Percentiles rank a stretch among this genome's conserved stretches.
These are phyloP conservation scores for Heterobasidion occidentale DNA, from an alignment of 1,284 basidiomycete species.

Conservation along the genomic window DNA sequence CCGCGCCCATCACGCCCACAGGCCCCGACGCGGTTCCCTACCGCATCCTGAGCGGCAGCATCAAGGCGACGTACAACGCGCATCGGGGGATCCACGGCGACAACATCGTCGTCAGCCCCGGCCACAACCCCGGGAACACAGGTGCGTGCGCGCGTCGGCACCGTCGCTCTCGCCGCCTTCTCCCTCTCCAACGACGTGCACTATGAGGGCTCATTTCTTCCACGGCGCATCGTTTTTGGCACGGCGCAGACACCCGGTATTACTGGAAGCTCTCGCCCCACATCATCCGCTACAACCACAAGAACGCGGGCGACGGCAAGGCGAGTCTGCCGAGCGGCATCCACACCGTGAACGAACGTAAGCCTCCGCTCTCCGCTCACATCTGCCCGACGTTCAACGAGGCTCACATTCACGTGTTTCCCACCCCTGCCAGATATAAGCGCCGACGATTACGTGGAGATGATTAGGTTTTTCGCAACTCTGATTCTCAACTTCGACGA, in stretches of 20 bases:
- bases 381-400: too few species aligned
- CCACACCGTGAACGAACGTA: constrained; percentile 51
- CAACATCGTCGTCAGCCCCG: constrained; percentile 35
- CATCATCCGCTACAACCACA: constrained; percentile 41
- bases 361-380: neutral
- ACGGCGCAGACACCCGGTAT: constrained; percentile 29
- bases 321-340: constrained; percentile 32
- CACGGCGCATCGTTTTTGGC: neutral
- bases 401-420: too few species aligned
- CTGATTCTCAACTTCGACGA: constrained; percentile 44
- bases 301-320: constrained; percentile 23
- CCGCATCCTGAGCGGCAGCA: constrained; percentile 41
- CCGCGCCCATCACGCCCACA: constrained; percentile 47
- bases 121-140: constrained; percentile 42
- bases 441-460: constrained; percentile 30
- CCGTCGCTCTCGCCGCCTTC: too few species aligned
- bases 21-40: constrained; percentile 35
- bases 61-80: constrained; percentile 35
- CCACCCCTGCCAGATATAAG: constrained; percentile 21
- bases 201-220: neutral
- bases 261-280: constrained; percentile 41
- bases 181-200: neutral
- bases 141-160: constrained; percentile 18
- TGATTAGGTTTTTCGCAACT: constrained; percentile 36
- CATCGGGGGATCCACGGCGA: constrained; percentile 21